These are phyloP conservation scores for Podospora pseudocomata DNA, from an alignment of 495 filamentous ascomycete species.

Conservation along the genomic window DNA sequence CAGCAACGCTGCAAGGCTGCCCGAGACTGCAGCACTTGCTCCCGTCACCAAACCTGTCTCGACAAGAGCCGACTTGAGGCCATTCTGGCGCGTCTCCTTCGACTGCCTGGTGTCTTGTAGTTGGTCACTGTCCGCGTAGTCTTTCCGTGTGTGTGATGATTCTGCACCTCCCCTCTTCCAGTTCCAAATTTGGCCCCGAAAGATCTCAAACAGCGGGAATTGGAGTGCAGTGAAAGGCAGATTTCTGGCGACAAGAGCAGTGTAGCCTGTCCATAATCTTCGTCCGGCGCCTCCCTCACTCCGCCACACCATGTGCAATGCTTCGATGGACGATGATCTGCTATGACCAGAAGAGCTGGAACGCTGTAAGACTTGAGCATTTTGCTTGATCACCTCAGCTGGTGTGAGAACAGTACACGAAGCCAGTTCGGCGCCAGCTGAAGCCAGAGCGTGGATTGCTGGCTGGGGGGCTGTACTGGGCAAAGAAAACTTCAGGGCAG, in stretches of 20 bases:
- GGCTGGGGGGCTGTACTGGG: constrained; percentile 54
- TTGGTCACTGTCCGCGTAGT: not conserved
- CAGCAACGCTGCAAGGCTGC: constrained; percentile 62
- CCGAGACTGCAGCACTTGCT: constrained; percentile 63
- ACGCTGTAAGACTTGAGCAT: constrained; percentile 67
- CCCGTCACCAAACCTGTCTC: constrained; percentile 69
- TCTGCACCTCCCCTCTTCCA: constrained; percentile 16
- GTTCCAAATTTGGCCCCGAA: constrained; percentile 45
- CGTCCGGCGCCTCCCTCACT: constrained; percentile 29
- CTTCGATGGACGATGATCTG: constrained; percentile 42
- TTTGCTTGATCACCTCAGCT: constrained; percentile 89
- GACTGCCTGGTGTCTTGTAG: not conserved
- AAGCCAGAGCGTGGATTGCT: constrained; percentile 65
- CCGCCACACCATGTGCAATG: constrained; percentile 38
- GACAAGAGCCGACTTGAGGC: constrained; percentile 30
- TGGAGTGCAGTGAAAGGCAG: constrained; percentile 83
- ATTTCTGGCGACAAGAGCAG: constrained; percentile 72
- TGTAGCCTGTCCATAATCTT: constrained; percentile 72
- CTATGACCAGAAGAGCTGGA: constrained; percentile 6
- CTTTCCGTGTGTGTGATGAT: not conserved
- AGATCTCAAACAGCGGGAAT: constrained; percentile 78
- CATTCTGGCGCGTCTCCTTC: not conserved
- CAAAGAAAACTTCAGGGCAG: constrained; percentile 36
- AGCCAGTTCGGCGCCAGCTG: constrained; percentile 69
- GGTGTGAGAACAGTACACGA: constrained; percentile 84